Base-by-base conservation (phyloP, 345 rosid species). In the Streptanthus diversifolius region DNA sequence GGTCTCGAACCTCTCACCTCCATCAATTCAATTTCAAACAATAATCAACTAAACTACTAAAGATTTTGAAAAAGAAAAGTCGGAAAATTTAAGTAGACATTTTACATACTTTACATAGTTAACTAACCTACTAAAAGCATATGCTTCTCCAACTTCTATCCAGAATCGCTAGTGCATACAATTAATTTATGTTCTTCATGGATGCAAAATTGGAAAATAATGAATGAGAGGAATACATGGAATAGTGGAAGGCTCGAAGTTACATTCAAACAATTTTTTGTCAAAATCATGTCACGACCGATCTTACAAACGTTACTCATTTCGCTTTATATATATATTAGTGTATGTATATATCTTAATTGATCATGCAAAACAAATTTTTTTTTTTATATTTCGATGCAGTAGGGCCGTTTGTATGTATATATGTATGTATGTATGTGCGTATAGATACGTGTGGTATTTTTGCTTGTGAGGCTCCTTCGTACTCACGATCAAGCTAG, bases 401-500 rank as follows among this genome's bases (percentile, higher is more conserved):
- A 30, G 56, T 43, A 22, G 51, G 51, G 21, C 48, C 47, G 11
- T 57, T 44, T 15, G 48, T 25, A 43, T 66, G 29, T 30, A 11
- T 49, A n/a, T n/a, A n/a, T n/a, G 11, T 57, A 55, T 15, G 48
- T 25, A 43, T 66, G 29, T 30, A 11, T 49, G 57, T 30, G 37
- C 21, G 63, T 67, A 67, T 60, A 67, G 68, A 59, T 75, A 75
- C 56, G 68, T 67, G 62, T 66, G 1, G 12, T 33, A 67, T 30
- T 60, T 75, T 75, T 52, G 63, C 21, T 51, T 51, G 32, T 25
- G 35, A 27, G 53, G 66, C 45, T 65, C 37, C 47, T 56, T 41
- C 48, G 1, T 35, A 7, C 63, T 35, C 63, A 43, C 35, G 41
- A 65, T 52, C 70, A 63, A 72, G 19, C 48, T 65, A 22, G 44